Conservation (phyloP, 768 basidiomycete genomes). For the Termitomyces sp. region DNA sequence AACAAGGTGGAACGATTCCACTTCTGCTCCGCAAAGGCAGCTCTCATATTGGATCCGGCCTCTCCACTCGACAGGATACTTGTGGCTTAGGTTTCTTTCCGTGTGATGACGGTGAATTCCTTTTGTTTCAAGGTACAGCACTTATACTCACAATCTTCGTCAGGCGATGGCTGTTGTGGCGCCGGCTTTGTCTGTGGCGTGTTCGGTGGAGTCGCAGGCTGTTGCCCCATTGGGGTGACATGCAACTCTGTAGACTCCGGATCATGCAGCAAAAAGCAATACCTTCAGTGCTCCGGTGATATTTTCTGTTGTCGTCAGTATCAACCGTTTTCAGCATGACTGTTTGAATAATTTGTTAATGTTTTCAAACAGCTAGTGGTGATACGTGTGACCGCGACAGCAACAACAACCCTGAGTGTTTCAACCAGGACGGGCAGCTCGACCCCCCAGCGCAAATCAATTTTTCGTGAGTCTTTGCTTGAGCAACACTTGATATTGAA, state of each 20-base stretch:
- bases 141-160: not conserved
- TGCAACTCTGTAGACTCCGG: not conserved
- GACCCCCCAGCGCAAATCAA: not conserved
- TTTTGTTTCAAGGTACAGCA: not conserved
- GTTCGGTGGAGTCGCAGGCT: not conserved
- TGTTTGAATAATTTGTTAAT: not conserved
- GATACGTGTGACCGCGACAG: not conserved
- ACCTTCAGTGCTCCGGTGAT: not conserved
- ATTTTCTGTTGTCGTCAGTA: slow-evolving; percentile 1
- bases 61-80: not conserved
- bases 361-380: not conserved
- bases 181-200: not conserved
- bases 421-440: not conserved
- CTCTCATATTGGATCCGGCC: not conserved
- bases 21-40: slow-evolving; percentile 9
- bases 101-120: slow-evolving; percentile 8
- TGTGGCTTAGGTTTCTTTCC: slow-evolving; percentile 9
- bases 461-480: not conserved
- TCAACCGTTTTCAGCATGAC: not conserved
- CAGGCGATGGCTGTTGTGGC: not conserved
- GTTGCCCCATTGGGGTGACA: not conserved
- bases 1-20: not conserved
- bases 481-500: not conserved
- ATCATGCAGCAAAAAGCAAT: not conserved
- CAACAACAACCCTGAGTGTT: not conserved